Base-by-base conservation (phyloP, 1,139 yeast genomes). In the Hyphopichia buzzinii region DNA sequence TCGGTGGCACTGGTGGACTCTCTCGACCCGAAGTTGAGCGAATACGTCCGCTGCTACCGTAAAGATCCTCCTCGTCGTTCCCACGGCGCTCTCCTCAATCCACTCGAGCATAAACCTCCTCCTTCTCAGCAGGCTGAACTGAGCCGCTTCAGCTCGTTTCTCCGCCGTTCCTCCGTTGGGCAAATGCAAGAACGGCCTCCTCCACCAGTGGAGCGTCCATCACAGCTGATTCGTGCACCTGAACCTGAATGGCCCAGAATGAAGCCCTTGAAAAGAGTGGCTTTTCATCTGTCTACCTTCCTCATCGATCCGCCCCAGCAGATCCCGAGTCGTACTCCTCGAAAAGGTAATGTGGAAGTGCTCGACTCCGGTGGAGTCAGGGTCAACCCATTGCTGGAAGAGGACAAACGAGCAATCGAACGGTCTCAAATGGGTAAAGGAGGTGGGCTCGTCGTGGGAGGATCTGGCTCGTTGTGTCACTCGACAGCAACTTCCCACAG, bases 391-490 rank as follows among this genome's bases (percentile, higher is more conserved):
- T 58, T 84, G 28, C 64, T 79, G 2, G 79, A 83, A 16, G 84
- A 79, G 35, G 89, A 82, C 37, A 74, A 70, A 46, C 64, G 41
- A 17, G 59, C 61, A 15, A 49, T 61, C 22, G 63, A 74, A 36
- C 72, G 74, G 38, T 63, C 80, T 2, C 60, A 74, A 40, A 59
- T 67, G 40, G 74, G 80, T 0, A 64, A 72, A 16, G 82, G 83
- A 17, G 79, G 83, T n/a, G 92, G 92, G 13, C 68, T 84, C 15
- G 88, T 84, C 3, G 90, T 84, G 26, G 94, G 94, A 22, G 94
- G 94, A 1, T 68, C 85, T 4, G 88, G 87, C 0, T 80, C 84
- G 30, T 59, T 82, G 36, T n/a, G n/a, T n/a, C n/a, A n/a, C n/a
- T 6, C 8, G 10, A 77, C 74, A 31, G 52, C 67, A 41, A 37